phyloP scores from a whole-genome alignment of 495 filamentous ascomycete genomes.

The Articulospora tetracladia region DNA sequence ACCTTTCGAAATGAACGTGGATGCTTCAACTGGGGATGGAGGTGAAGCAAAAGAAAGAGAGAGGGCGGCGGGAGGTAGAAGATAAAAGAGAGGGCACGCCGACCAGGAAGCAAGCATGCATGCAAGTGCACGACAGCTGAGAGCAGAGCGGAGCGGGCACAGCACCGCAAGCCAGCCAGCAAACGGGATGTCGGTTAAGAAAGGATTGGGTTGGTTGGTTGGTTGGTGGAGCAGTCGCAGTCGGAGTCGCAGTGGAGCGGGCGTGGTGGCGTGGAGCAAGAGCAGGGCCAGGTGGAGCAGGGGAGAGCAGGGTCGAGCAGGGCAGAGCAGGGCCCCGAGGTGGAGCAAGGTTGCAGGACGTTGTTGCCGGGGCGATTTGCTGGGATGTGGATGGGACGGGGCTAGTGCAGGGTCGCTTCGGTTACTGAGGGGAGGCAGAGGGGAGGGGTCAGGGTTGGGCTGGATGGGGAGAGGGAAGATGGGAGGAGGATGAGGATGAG shows the following conservation, averaged over 20 bases:
- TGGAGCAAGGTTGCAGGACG: background rate
- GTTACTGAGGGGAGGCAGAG: no score
- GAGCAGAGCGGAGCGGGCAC: no score
- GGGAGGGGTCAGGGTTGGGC: no score
- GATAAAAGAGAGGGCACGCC: constrained; percentile 17
- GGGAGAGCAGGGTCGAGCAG: constrained; percentile 7
- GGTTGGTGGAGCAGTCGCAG: no score
- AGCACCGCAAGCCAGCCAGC: background rate
- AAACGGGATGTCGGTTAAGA: background rate
- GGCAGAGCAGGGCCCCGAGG: constrained; percentile 2
- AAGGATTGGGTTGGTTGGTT: background rate
- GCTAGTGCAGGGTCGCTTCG: no score
- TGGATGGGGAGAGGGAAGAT: no score
- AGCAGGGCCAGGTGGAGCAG: constrained; percentile 4
- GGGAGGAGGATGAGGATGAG: no score
- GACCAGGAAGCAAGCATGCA: no score
- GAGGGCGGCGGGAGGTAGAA: constrained; percentile 3
- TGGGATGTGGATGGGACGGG: no score
- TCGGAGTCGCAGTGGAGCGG: constrained; percentile 10
- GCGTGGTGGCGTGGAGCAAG: constrained; percentile 10
- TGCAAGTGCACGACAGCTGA: no score
- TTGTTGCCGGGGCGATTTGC: constrained; percentile 19
- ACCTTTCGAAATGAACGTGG: constrained; percentile 13
- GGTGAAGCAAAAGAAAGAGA: constrained; percentile 2
- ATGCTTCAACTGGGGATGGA: constrained; percentile 18